A percentile compares a stretch with the other conserved stretches of the same genome.
phyloP scores from a whole-genome alignment of 805 yeast genomes.

The Ogataea polymorpha region DNA sequence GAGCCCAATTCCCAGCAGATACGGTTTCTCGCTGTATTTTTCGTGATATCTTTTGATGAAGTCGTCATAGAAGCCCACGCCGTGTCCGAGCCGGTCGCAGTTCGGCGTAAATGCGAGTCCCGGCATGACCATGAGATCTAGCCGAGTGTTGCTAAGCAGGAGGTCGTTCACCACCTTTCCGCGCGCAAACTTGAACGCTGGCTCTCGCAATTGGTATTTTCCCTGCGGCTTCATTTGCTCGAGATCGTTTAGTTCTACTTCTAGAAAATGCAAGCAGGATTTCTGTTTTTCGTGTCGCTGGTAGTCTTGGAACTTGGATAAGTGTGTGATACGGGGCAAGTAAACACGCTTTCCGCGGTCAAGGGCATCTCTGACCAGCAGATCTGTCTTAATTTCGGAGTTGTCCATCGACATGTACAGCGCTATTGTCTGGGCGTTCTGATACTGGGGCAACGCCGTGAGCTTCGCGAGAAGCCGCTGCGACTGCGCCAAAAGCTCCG shows the following conservation, averaged over 20 bases:
- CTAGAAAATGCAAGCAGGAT: constrained; percentile 55
- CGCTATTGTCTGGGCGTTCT: constrained; percentile 49
- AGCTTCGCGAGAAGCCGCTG: constrained; percentile 6
- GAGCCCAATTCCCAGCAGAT: constrained; percentile 63
- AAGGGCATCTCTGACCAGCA: constrained; percentile 52
- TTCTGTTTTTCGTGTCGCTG: constrained; percentile 30
- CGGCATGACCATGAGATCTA: constrained; percentile 79
- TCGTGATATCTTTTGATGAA: constrained; percentile 50
- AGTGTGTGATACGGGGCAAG: constrained; percentile 46
- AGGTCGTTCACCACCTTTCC: constrained; percentile 22
- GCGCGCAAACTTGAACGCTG: constrained; percentile 32
- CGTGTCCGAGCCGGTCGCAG: constrained; percentile 73
- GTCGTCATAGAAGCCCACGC: constrained; percentile 90
- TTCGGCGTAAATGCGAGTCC: constrained; percentile 71
- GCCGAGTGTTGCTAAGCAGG: constrained; percentile 12
- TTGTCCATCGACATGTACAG: constrained; percentile 75
- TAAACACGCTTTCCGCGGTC: constrained; percentile 46
- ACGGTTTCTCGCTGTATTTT: constrained; percentile 35
- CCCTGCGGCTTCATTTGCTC: constrained; percentile 60
- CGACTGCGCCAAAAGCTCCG: constrained; percentile 10
- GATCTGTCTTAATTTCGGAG: constrained; percentile 63
- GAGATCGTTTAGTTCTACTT: constrained; percentile 44
- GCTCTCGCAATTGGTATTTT: constrained; percentile 65
- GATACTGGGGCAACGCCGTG: constrained; percentile 32
- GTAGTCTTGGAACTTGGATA: constrained; percentile 28